phyloP scores from a whole-genome alignment of 192 early-diverging fungal species.

The Helicostylum pulchrum region DNA sequence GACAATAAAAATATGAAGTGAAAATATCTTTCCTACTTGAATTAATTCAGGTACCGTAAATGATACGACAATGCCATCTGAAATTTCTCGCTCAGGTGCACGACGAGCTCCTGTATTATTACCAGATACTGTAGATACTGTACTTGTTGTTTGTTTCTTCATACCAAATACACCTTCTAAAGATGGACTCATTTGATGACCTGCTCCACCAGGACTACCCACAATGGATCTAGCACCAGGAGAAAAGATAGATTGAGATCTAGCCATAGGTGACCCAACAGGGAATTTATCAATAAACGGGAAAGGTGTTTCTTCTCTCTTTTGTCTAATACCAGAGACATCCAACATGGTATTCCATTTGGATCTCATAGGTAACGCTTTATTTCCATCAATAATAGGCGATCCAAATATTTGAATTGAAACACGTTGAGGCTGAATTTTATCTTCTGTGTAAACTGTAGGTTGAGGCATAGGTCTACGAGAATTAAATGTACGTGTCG shows the following conservation, averaged over 20 bases:
- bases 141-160: neutral
- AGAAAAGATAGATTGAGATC: conserved; percentile 20
- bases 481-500: conserved; percentile 28
- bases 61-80: conserved; percentile 55
- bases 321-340: conserved; percentile 43
- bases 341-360: conserved; percentile 61
- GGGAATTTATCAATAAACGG: conserved; percentile 6
- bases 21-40: conserved; percentile 51
- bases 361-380: conserved; percentile 46
- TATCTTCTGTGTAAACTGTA: conserved; percentile 20
- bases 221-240: conserved; percentile 27
- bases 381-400: conserved; percentile 46
- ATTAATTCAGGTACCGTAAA: conserved; percentile 42
- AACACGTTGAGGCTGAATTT: conserved; percentile 40
- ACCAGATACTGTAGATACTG: neutral
- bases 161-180: conserved; percentile 16
- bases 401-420: conserved; percentile 50
- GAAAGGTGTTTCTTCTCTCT: conserved; percentile 19
- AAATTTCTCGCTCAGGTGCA: conserved; percentile 45
- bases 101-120: conserved; percentile 1
- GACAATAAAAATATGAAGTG: conserved; percentile 52
- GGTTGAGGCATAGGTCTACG: conserved; percentile 8
- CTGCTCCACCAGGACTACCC: conserved; percentile 21
- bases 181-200: neutral
- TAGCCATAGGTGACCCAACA: neutral